phyloP scores from a whole-genome alignment of 371 early-diverging fungal species.

The Chytridium lagenaria region DNA sequence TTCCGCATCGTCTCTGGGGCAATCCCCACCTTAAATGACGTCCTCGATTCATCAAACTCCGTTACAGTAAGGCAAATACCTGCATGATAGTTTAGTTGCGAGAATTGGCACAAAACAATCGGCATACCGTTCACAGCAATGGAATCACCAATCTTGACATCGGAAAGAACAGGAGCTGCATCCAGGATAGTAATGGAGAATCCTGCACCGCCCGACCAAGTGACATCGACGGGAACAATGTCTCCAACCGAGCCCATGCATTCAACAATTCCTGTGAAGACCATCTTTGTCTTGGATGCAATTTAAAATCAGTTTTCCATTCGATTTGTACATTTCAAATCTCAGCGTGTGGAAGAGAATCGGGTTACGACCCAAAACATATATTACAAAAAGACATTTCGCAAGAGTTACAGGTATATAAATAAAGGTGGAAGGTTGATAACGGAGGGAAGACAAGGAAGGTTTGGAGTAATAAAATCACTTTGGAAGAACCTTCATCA shows the following conservation, averaged over 20 bases:
- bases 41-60: conserved; percentile 72
- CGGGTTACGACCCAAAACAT: too few relatives aligned
- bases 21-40: conserved; percentile 86
- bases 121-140: conserved; percentile 93
- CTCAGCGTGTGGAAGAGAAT: too few relatives aligned
- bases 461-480: too few relatives aligned
- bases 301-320: background rate
- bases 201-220: conserved; percentile 83
- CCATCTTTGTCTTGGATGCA: conserved; percentile 46
- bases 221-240: conserved; percentile 70
- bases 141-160: conserved; percentile 93
- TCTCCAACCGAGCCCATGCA: conserved; percentile 77
- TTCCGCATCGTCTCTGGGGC: conserved; percentile 91
- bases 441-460: too few relatives aligned
- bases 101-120: background rate
- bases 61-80: conserved; percentile 94
- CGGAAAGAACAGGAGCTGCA: conserved; percentile 73
- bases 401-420: too few relatives aligned
- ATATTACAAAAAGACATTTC: too few relatives aligned
- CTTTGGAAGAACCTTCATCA: too few relatives aligned
- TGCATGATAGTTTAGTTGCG: conserved; percentile 5
- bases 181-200: conserved; percentile 82
- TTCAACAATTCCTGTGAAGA: conserved; percentile 98
- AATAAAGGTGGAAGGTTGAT: too few relatives aligned
- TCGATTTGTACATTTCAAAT: too few relatives aligned